These are phyloP conservation scores for Sonneratia caseolaris DNA, from an alignment of 345 rosid genomes.

Conservation along the genomic window DNA sequence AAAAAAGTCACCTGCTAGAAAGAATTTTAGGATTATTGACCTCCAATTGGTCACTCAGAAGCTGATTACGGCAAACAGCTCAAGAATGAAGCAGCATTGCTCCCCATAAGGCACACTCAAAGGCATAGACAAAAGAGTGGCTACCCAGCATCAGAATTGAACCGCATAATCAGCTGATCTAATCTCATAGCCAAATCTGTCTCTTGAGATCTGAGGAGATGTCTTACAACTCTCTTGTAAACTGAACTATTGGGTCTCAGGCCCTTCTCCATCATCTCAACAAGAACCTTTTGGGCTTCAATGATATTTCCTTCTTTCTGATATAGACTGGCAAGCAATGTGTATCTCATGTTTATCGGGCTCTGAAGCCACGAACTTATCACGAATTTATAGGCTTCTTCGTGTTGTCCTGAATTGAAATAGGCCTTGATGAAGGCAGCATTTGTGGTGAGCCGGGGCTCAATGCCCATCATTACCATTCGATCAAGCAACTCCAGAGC, in stretches of 20 bases:
- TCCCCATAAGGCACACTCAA: neutral
- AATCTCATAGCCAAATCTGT: constrained; percentile 22
- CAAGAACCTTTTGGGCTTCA: constrained; percentile 28
- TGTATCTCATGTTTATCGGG: constrained; percentile 22
- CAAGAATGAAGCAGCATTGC: neutral
- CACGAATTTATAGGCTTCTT: constrained; percentile 33
- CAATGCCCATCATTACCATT: constrained; percentile 31
- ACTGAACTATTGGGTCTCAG: constrained; percentile 30
- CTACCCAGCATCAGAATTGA: constrained; percentile 12
- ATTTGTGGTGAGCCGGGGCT: constrained; percentile 36
- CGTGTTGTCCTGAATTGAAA: constrained; percentile 17
- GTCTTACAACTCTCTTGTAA: constrained; percentile 22
- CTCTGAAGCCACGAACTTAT: constrained; percentile 15
- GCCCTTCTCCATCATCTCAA: constrained; percentile 43
- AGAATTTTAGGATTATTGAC: neutral
- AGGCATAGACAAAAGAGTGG: neutral
- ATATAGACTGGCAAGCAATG: constrained; percentile 39
- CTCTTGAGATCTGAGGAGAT: constrained; percentile 22
- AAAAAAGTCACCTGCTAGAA: neutral
- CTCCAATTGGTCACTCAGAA: neutral
- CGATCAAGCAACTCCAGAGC: constrained; percentile 26
- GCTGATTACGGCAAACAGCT: neutral
- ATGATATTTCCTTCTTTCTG: constrained; percentile 21
- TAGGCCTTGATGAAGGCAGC: constrained; percentile 34
- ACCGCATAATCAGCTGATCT: constrained; percentile 10